A percentile compares a stretch with the other conserved stretches of the same genome.
phyloP scores from a whole-genome alignment of 2,329 filamentous ascomycete species.

The Cladorrhinum sp. region DNA sequence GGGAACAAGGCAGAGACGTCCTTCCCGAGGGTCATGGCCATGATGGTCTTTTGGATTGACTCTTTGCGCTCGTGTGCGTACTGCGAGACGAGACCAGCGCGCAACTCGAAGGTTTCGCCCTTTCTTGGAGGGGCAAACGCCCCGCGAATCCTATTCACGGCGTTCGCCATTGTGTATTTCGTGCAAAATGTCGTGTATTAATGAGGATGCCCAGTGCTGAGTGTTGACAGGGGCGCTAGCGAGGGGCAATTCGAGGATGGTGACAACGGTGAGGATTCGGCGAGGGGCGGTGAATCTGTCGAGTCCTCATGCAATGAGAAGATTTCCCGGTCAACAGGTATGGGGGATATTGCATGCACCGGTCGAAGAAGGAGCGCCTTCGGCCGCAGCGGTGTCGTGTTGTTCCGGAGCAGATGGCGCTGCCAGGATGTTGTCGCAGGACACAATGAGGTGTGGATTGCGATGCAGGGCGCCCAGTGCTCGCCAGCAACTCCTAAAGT shows the following conservation, averaged over 20 bases:
- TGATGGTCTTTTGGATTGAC: constrained; percentile 99
- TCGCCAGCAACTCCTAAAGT: constrained; percentile 4
- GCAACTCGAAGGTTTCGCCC: constrained; percentile 96
- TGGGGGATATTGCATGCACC: background rate
- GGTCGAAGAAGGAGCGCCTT: background rate
- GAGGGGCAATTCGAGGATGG: background rate
- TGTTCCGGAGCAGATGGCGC: constrained; percentile 1
- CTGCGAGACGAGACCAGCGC: constrained; percentile 92
- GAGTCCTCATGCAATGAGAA: constrained; percentile 3
- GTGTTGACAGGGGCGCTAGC: background rate
- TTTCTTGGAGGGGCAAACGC: constrained; percentile 92
- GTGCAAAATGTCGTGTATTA: background rate
- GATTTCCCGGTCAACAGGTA: background rate
- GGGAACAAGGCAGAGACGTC: constrained; percentile 97
- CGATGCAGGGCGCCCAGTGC: constrained; percentile 1
- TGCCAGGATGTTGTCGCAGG: constrained; percentile 10
- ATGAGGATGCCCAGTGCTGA: constrained; percentile 1
- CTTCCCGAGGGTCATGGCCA: constrained; percentile 99
- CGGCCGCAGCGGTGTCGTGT: background rate
- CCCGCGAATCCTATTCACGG: constrained; percentile 92
- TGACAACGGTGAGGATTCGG: background rate
- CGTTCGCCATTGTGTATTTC: constrained; percentile 42
- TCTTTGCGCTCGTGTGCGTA: constrained; percentile 99
- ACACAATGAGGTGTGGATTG: constrained; percentile 4
- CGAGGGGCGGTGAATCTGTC: constrained; percentile 17